These are phyloP conservation scores for Aspergillus carlsbadensis DNA, from an alignment of 495 filamentous ascomycete genomes.

Conservation along the genomic window DNA sequence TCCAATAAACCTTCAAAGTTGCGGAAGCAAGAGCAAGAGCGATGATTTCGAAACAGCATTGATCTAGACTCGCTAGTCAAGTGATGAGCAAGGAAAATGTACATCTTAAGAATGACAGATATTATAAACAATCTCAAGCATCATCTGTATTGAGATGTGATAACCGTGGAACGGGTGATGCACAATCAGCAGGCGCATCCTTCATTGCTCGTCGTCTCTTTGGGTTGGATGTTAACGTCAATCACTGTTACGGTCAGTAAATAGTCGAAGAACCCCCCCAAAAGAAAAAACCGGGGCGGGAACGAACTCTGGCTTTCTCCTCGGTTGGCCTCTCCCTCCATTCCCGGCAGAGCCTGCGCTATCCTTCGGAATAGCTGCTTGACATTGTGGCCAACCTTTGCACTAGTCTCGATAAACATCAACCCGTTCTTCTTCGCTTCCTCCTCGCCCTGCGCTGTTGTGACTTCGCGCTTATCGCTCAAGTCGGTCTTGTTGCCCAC, in stretches of 20 bases:
- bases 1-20: slow-evolving; percentile 4
- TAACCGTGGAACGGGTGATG: neutral
- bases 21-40: slow-evolving; percentile 3
- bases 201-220: slow-evolving; percentile 68
- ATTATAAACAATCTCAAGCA: slow-evolving; percentile 42
- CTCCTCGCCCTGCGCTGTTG: slow-evolving; percentile 89
- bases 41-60: slow-evolving; percentile 12
- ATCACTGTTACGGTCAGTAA: slow-evolving; percentile 63
- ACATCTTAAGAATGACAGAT: slow-evolving; percentile 42
- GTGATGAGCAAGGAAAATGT: slow-evolving; percentile 34
- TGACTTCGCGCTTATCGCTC: slow-evolving; percentile 96
- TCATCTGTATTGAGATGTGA: slow-evolving; percentile 33
- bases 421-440: slow-evolving; percentile 96
- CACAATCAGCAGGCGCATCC: slow-evolving; percentile 72
- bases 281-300: neutral
- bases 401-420: slow-evolving; percentile 98
- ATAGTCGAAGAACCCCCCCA: slow-evolving; percentile 15
- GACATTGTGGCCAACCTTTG: slow-evolving; percentile 97
- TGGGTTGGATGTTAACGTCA: slow-evolving; percentile 86
- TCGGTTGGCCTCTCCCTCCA: slow-evolving; percentile 79
- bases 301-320: slow-evolving; percentile 64
- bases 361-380: slow-evolving; percentile 96
- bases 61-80: slow-evolving; percentile 31
- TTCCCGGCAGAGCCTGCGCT: slow-evolving; percentile 94
- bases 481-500: slow-evolving; percentile 99